A percentile compares a stretch with the other conserved stretches of the same genome.
phyloP scores from a whole-genome alignment of 495 filamentous ascomycete genomes.

The Geoglossum glabrum region DNA sequence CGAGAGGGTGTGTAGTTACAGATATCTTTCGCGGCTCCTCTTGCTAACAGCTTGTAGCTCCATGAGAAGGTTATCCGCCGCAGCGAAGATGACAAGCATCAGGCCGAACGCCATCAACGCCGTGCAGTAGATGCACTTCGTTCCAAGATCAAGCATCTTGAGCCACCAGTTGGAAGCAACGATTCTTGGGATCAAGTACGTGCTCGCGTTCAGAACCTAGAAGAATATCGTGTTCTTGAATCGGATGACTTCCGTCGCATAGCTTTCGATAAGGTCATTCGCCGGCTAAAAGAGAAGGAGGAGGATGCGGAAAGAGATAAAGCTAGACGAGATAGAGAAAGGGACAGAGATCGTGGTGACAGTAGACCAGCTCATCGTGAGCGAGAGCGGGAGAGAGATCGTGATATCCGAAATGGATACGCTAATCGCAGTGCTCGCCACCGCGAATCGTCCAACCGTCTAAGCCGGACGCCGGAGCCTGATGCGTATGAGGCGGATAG shows the following conservation, averaged over 20 bases:
- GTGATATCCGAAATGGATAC: slow-evolving; percentile 12
- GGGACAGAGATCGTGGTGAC: slow-evolving; percentile 5
- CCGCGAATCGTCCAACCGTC: slow-evolving; percentile 31
- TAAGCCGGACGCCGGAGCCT: slow-evolving; percentile 59
- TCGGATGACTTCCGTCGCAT: slow-evolving; percentile 61
- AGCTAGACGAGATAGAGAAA: slow-evolving; percentile 19
- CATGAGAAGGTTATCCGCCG: slow-evolving; percentile 60
- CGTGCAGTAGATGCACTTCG: slow-evolving; percentile 69
- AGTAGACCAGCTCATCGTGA: slow-evolving; percentile 2
- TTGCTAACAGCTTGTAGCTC: slow-evolving; percentile 26
- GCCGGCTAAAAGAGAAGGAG: slow-evolving; percentile 75
- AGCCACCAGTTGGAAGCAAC: slow-evolving; percentile 54
- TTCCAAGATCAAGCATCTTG: slow-evolving; percentile 72
- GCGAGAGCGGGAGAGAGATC: slow-evolving; percentile 9
- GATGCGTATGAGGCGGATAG: slow-evolving; percentile 22
- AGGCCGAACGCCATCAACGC: slow-evolving; percentile 69
- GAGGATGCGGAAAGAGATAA: slow-evolving; percentile 66
- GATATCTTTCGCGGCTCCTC: background rate
- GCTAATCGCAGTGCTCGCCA: slow-evolving; percentile 14
- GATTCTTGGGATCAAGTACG: slow-evolving; percentile 80
- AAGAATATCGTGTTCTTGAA: slow-evolving; percentile 66
- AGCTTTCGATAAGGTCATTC: slow-evolving; percentile 85
- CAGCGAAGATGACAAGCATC: slow-evolving; percentile 65
- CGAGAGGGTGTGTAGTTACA: slow-evolving; percentile 32
- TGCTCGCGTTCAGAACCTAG: slow-evolving; percentile 51